These are phyloP conservation scores for Exophiala viscosa DNA, from an alignment of 2,329 filamentous ascomycete genomes.

Conservation along the genomic window DNA sequence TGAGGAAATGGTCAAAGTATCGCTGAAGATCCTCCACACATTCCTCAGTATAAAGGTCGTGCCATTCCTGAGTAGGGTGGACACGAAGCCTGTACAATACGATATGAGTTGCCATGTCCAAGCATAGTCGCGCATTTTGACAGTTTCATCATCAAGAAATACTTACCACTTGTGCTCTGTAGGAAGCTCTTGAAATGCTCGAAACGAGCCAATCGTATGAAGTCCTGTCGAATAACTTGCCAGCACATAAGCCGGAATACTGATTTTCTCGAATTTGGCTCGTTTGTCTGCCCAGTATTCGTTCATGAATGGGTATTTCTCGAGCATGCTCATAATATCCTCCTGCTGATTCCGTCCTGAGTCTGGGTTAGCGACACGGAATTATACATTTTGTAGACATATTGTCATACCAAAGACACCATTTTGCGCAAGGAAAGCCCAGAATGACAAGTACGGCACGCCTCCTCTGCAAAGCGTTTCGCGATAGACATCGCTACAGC, in stretches of 20 bases:
- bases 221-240: conserved; percentile 35
- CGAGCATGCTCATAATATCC: conserved; percentile 43
- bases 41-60: conserved; percentile 40
- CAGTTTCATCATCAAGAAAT: no score
- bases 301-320: conserved; percentile 33
- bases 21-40: conserved; percentile 36
- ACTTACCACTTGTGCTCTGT: conserved; percentile 38
- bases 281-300: conserved; percentile 28
- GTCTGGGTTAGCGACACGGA: no score
- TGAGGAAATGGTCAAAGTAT: conserved; percentile 48
- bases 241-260: conserved; percentile 36
- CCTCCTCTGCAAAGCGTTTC: conserved; percentile 47
- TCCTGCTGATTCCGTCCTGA: conserved; percentile 28
- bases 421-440: background rate
- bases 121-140: no score
- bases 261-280: conserved; percentile 25
- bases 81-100: conserved; percentile 34
- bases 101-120: no score
- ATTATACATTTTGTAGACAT: no score
- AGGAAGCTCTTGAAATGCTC: conserved; percentile 38
- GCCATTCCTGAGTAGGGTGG: conserved; percentile 44
- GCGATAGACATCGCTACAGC: conserved; percentile 46
- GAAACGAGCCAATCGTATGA: conserved; percentile 37
- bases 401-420: no score
- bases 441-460: conserved; percentile 11